Conservation (phyloP, 1,284 basidiomycete genomes). For the Tilletia indica region DNA sequence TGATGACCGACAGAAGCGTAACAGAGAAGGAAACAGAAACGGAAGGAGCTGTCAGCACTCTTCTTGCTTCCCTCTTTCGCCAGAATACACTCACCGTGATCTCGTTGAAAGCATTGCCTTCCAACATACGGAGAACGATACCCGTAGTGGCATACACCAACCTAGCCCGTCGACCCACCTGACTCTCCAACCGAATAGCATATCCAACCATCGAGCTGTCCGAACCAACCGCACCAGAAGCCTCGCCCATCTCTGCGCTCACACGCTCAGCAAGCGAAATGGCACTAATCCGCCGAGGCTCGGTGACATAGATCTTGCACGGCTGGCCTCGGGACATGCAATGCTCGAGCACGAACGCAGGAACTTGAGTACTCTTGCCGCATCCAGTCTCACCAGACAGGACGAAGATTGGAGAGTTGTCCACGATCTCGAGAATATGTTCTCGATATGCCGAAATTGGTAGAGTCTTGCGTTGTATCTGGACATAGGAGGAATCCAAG, state of each 20-base stretch:
- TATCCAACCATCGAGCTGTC: constrained; percentile 83
- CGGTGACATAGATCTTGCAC: constrained; percentile 93
- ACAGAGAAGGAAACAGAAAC: constrained; percentile 24
- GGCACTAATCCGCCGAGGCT: constrained; percentile 93
- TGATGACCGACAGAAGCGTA: neutral
- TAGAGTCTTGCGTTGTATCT: constrained; percentile 69
- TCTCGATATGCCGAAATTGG: constrained; percentile 85
- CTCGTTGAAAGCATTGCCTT: constrained; percentile 85
- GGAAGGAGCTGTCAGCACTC: constrained; percentile 58
- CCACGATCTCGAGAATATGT: constrained; percentile 71
- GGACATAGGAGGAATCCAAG: constrained; percentile 45
- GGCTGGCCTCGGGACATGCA: constrained; percentile 75
- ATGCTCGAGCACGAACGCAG: constrained; percentile 89
- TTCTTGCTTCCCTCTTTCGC: constrained; percentile 6
- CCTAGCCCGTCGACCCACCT: constrained; percentile 56
- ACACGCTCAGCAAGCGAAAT: constrained; percentile 96
- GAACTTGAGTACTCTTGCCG: constrained; percentile 96
- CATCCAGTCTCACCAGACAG: constrained; percentile 97
- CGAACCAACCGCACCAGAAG: constrained; percentile 76
- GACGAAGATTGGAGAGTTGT: constrained; percentile 81
- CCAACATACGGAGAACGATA: constrained; percentile 94
- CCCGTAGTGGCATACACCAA: constrained; percentile 75
- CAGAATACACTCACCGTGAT: constrained; percentile 64
- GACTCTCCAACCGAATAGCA: constrained; percentile 88
- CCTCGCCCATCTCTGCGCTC: constrained; percentile 86